A percentile compares a stretch with the other conserved stretches of the same genome.
Conservation (phyloP, 2,329 filamentous ascomycete genomes). For the Pestalotiopsis sp. region DNA sequence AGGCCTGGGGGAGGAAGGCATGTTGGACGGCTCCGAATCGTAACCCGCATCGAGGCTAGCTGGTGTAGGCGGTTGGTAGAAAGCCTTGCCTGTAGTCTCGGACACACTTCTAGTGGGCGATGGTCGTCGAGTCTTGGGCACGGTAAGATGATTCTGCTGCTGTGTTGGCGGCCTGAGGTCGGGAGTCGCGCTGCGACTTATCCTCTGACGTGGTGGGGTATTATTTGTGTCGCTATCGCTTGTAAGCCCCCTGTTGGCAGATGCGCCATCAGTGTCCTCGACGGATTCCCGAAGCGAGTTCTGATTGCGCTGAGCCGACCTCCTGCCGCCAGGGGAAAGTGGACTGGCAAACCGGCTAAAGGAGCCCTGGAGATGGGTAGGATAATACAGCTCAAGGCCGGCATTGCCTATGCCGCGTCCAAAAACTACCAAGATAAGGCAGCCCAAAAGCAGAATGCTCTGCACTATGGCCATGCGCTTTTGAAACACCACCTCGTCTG, state of each 20-base stretch:
- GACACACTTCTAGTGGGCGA: constrained; percentile 25
- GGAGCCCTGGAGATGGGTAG: constrained; percentile 28
- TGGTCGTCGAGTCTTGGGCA: constrained; percentile 16
- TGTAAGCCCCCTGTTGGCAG: neutral
- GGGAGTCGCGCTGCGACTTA: constrained; percentile 9
- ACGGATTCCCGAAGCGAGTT: constrained; percentile 7
- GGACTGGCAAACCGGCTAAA: constrained; percentile 28
- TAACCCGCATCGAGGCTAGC: constrained; percentile 31
- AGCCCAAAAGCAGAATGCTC: constrained; percentile 82
- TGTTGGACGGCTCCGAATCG: constrained; percentile 35
- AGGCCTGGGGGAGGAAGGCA: constrained; percentile 16
- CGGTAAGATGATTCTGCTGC: neutral
- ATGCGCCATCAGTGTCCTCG: neutral
- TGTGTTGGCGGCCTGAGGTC: neutral
- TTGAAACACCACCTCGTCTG: constrained; percentile 86
- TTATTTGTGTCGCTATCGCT: constrained; percentile 2
- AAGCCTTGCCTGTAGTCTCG: constrained; percentile 22
- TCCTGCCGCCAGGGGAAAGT: constrained; percentile 20
- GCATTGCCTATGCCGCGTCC: constrained; percentile 51
- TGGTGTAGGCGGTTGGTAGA: constrained; percentile 29
- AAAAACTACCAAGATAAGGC: constrained; percentile 87
- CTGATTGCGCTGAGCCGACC: neutral
- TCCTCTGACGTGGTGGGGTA: neutral
- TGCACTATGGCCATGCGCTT: constrained; percentile 95
- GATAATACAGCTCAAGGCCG: constrained; percentile 32